A percentile compares a stretch with the other conserved stretches of the same genome.
Conservation (phyloP, 805 yeast species). For the Starmerella etchellsii region DNA sequence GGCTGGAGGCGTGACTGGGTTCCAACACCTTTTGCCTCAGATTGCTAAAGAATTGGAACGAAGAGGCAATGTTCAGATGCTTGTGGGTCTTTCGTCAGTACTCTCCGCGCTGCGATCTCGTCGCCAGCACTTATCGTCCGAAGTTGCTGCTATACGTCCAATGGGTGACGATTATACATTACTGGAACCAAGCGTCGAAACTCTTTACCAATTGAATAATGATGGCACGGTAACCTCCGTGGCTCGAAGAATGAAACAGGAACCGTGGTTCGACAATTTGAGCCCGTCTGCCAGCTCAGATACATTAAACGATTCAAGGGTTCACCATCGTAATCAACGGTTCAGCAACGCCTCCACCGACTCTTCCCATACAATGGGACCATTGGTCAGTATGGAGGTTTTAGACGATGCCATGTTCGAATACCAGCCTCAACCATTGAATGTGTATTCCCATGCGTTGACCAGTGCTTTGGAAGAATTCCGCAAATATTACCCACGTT, state of each 20-base stretch:
- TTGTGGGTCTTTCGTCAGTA: conserved; percentile 36
- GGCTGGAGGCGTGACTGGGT: conserved; percentile 71
- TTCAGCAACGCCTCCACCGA: too few relatives aligned
- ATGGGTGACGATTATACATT: background rate
- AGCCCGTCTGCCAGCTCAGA: background rate
- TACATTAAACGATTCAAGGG: background rate
- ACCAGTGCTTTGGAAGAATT: background rate
- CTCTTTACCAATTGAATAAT: background rate
- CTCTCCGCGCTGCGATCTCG: conserved; percentile 6
- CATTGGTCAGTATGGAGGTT: background rate
- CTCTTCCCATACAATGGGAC: background rate
- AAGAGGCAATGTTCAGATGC: conserved; percentile 66
- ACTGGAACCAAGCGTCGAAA: conserved; percentile 5
- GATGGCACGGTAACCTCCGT: background rate
- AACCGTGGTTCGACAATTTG: background rate
- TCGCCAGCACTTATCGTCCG: background rate
- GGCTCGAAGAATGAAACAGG: background rate
- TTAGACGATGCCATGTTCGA: background rate
- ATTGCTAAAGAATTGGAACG: conserved; percentile 51
- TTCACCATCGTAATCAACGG: background rate
- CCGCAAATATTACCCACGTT: conserved; percentile 8
- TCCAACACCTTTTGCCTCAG: conserved; percentile 45
- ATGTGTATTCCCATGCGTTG: background rate
- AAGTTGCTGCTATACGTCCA: background rate
- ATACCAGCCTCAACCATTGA: background rate